Evolutionary conservation across 2,329 filamentous ascomycete species (phyloP).

Genomic region (Trichothecium roseum): DNA sequence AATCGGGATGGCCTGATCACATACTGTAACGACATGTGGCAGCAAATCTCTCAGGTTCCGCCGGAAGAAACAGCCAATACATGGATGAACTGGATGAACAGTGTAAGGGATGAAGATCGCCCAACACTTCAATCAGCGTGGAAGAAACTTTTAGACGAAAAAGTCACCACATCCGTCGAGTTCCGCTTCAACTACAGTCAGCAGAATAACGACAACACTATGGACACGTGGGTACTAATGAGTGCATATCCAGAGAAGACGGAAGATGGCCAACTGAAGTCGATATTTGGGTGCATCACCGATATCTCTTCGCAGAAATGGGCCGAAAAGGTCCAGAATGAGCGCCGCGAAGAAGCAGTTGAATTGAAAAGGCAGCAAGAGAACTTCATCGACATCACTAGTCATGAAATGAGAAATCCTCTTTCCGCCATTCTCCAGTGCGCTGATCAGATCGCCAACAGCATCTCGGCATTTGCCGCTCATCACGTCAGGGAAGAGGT

Average conservation of each 20-base stretch:
- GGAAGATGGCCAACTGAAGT: constrained; percentile 53
- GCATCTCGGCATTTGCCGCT: constrained; percentile 32
- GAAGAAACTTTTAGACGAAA: constrained; percentile 50
- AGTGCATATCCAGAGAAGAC: constrained; percentile 66
- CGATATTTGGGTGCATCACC: constrained; percentile 71
- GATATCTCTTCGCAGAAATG: constrained; percentile 81
- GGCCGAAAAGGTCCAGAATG: constrained; percentile 70
- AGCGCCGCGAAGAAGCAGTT: constrained; percentile 69
- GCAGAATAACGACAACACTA: constrained; percentile 45
- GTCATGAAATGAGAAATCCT: constrained; percentile 69
- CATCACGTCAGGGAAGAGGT: constrained; percentile 29
- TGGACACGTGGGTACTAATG: constrained; percentile 69
- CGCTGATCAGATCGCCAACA: constrained; percentile 57
- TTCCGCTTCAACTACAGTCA: constrained; percentile 66
- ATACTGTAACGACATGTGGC: constrained; percentile 76
- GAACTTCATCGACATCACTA: constrained; percentile 66
- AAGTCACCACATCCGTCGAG: constrained; percentile 56
- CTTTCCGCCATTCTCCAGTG: constrained; percentile 66
- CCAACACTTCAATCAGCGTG: constrained; percentile 48
- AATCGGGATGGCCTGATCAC: constrained; percentile 59
- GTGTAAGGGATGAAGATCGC: constrained; percentile 57
- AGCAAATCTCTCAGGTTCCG: constrained; percentile 58
- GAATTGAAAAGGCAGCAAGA: constrained; percentile 65
- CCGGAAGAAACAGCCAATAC: constrained; percentile 37
- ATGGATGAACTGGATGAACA: constrained; percentile 59